These are phyloP conservation scores for Leccinellum rugosiceps DNA, from an alignment of 768 basidiomycete genomes.

Conservation along the genomic window DNA sequence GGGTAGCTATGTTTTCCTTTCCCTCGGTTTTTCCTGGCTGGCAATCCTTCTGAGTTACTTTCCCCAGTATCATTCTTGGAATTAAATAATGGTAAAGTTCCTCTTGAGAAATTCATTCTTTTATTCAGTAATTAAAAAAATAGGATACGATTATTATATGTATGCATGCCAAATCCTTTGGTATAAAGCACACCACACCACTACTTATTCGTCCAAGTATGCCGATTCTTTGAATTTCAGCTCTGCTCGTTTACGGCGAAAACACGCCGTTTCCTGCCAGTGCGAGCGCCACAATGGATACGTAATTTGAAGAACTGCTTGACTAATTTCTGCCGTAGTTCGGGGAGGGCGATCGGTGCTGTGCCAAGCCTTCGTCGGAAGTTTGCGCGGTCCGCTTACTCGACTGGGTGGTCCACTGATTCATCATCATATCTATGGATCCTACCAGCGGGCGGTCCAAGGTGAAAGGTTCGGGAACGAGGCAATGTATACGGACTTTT, in stretches of 20 bases:
- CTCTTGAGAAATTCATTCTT: conserved; percentile 1
- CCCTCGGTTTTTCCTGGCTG: neutral
- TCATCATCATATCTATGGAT: too few species aligned
- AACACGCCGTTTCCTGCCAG: neutral
- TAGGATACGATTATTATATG: too few species aligned
- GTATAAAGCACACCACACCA: too few species aligned
- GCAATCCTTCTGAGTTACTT: neutral
- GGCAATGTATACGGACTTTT: neutral
- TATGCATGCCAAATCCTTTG: neutral
- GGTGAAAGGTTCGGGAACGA: neutral
- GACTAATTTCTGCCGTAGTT: neutral
- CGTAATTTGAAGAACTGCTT: too few species aligned
- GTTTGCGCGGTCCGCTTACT: neutral
- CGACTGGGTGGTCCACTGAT: neutral
- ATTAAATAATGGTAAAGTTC: neutral
- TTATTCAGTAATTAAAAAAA: neutral
- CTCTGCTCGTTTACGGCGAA: neutral
- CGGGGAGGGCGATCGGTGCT: conserved; percentile 9
- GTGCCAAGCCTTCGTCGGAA: neutral
- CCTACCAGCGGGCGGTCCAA: neutral
- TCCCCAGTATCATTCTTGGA: too few species aligned
- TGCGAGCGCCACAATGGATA: neutral
- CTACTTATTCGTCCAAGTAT: too few species aligned
- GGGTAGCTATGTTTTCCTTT: conserved; percentile 44
- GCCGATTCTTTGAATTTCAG: neutral